Evolutionary conservation across 805 yeast genomes (phyloP).

Genomic region (Ogataea philodendri): DNA sequence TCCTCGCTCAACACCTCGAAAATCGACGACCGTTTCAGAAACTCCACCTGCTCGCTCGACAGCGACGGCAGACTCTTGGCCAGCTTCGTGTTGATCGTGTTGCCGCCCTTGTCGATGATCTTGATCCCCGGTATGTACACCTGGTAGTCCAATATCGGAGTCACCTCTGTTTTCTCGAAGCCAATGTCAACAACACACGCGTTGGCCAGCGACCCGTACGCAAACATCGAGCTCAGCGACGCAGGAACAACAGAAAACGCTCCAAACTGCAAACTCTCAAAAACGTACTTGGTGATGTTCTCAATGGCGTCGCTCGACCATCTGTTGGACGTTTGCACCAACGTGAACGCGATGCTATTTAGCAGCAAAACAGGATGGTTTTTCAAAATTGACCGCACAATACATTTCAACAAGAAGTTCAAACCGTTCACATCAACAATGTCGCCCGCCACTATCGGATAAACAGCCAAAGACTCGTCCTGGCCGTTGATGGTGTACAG

Average conservation of each 20-base stretch:
- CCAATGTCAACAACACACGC: slow-evolving; percentile 83
- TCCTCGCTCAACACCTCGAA: slow-evolving; percentile 78
- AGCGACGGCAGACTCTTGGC: slow-evolving; percentile 56
- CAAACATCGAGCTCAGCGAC: slow-evolving; percentile 68
- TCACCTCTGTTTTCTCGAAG: slow-evolving; percentile 65
- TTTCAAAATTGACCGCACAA: slow-evolving; percentile 49
- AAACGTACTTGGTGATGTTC: slow-evolving; percentile 65
- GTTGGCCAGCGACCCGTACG: slow-evolving; percentile 62
- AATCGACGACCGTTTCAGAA: slow-evolving; percentile 68
- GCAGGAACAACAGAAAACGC: slow-evolving; percentile 70
- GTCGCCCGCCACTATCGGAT: slow-evolving; percentile 63
- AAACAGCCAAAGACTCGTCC: slow-evolving; percentile 44
- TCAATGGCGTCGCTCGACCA: slow-evolving; percentile 76
- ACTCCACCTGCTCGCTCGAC: slow-evolving; percentile 59
- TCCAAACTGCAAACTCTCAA: slow-evolving; percentile 69
- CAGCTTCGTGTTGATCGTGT: slow-evolving; percentile 55
- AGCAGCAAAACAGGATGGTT: slow-evolving; percentile 28
- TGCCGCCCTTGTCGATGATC: slow-evolving; percentile 55
- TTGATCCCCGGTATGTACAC: slow-evolving; percentile 50
- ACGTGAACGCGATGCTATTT: slow-evolving; percentile 59
- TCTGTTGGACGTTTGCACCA: slow-evolving; percentile 57
- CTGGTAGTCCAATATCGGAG: slow-evolving; percentile 76
- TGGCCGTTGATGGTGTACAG: slow-evolving; percentile 39
- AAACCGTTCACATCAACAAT: slow-evolving; percentile 71
- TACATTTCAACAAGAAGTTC: slow-evolving; percentile 53